Conservation (phyloP, 345 rosid species). For the Acer negundo region DNA sequence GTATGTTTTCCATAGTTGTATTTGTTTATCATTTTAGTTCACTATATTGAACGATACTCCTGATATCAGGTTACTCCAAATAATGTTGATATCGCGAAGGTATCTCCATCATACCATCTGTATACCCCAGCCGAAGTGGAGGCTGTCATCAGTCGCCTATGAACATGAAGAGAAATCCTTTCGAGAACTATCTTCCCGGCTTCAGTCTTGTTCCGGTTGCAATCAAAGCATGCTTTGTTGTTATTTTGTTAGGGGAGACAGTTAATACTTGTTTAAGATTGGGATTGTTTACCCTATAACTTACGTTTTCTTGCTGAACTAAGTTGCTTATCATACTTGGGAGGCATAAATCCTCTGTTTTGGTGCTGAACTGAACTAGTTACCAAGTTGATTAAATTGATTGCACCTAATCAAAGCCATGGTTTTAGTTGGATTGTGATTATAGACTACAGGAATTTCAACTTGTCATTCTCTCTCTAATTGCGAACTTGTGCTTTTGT, state of each 20-base stretch:
- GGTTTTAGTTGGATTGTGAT: conserved; percentile 1
- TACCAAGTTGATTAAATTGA: not conserved
- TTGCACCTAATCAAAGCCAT: conserved; percentile 3
- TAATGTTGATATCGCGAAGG: conserved; percentile 92
- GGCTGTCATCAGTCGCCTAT: conserved; percentile 81
- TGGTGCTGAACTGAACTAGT: not conserved
- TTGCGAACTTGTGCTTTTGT: no score
- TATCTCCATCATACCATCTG: conserved; percentile 82
- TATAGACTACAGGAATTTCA: not conserved
- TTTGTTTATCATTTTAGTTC: not conserved
- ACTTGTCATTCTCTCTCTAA: no score
- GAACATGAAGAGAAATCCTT: conserved; percentile 21
- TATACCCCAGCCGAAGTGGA: conserved; percentile 94
- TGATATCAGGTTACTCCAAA: conserved; percentile 81
- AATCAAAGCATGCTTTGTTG: conserved; percentile 1
- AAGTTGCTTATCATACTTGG: not conserved
- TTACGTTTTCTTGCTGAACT: conserved; percentile 11
- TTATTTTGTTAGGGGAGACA: conserved; percentile 13
- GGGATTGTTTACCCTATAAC: conserved; percentile 13
- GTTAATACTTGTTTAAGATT: conserved; percentile 21
- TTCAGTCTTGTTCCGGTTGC: not conserved
- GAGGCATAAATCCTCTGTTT: not conserved
- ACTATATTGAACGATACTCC: not conserved
- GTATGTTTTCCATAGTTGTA: no score
- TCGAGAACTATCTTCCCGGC: not conserved